These are phyloP conservation scores for Podochytrium sp. DNA, from an alignment of 192 early-diverging fungal species.

Conservation along the genomic window DNA sequence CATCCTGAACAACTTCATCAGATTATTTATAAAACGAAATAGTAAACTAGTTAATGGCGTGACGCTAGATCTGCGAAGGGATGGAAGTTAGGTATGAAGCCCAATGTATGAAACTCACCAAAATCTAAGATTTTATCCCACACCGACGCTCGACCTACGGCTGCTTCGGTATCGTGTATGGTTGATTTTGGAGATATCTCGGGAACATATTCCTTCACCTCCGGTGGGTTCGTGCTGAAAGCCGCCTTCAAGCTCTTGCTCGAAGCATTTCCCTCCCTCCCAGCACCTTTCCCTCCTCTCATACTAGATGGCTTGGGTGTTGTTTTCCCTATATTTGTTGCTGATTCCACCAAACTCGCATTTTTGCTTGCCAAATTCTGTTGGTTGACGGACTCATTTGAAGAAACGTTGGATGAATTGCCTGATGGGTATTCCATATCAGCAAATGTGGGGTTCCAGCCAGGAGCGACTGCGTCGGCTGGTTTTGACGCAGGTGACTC, in stretches of 20 bases:
- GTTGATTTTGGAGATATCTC: not conserved
- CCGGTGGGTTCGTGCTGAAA: constrained; percentile 1
- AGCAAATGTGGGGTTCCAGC: constrained; percentile 1
- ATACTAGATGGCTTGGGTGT: constrained; percentile 14
- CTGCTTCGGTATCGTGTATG: not conserved
- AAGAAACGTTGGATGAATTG: not conserved
- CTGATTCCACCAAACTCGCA: not conserved
- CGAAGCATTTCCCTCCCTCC: not conserved
- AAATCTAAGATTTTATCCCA: constrained; percentile 27
- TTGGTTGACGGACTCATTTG: not conserved
- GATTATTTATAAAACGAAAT: not conserved
- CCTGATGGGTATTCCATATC: not conserved
- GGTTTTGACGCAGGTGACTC: not conserved
- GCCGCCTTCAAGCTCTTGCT: constrained; percentile 11
- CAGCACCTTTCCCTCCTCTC: not conserved
- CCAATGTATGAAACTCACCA: not conserved
- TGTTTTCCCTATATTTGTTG: not conserved
- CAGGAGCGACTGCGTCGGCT: not conserved
- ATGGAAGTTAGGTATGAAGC: too few relatives aligned
- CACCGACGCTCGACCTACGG: not conserved
- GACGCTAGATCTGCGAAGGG: not conserved
- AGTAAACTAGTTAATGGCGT: not conserved
- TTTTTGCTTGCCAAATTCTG: not conserved
- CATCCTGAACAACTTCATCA: not conserved
- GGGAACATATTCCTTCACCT: not conserved